Conservation (phyloP, 23 red algal genomes). For the Gracilaria gracilis region DNA sequence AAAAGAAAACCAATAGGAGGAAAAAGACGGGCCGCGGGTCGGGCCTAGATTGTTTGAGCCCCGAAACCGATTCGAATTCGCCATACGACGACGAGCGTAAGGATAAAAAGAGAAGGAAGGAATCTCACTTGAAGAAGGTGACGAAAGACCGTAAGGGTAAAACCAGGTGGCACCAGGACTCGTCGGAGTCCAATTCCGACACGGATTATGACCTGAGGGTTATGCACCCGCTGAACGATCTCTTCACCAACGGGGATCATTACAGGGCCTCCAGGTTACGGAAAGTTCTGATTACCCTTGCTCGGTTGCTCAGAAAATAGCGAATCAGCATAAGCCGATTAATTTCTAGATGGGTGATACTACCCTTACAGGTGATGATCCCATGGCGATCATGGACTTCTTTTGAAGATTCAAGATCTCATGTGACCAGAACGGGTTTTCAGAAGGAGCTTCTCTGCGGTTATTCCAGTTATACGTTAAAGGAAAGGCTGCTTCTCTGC, state of each 20-base stretch:
- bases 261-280: background rate
- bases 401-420: background rate
- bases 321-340: background rate
- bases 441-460: background rate
- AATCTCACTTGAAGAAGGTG: background rate
- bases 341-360: background rate
- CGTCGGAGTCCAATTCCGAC: background rate
- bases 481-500: background rate
- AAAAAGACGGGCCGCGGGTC: background rate
- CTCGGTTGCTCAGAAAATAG: conserved; percentile 2
- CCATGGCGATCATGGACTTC: conserved; percentile 1
- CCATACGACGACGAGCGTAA: background rate
- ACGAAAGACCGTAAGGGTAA: background rate
- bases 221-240: background rate
- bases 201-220: background rate
- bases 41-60: background rate
- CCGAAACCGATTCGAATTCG: background rate
- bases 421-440: conserved; percentile 12
- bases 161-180: background rate
- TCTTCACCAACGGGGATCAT: background rate
- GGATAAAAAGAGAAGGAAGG: background rate
- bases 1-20: background rate
- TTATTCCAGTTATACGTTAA: background rate
- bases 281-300: background rate
- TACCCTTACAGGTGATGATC: background rate